A percentile compares a stretch with the other conserved stretches of the same genome.
phyloP scores from a whole-genome alignment of 2,329 filamentous ascomycete species.

The Cytospora piceae region DNA sequence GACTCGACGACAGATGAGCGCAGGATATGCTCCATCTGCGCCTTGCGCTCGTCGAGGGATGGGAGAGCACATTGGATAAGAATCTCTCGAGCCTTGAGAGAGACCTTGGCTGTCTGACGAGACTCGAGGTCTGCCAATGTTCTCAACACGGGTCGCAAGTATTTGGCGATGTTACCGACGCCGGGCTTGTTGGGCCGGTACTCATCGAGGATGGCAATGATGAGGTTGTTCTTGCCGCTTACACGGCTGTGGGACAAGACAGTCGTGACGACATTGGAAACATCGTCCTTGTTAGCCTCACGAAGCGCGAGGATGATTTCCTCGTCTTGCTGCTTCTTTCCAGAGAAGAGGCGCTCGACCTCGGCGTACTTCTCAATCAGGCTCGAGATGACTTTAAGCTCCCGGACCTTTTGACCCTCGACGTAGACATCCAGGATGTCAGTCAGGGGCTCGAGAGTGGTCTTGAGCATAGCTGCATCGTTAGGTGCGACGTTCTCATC shows the following conservation, averaged over 20 bases:
- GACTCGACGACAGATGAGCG: constrained; percentile 94
- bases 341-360: constrained; percentile 86
- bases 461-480: constrained; percentile 75
- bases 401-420: constrained; percentile 88
- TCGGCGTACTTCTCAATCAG: constrained; percentile 82
- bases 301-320: constrained; percentile 91
- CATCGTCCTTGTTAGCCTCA: constrained; percentile 95
- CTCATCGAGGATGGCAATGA: constrained; percentile 88
- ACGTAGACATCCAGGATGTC: constrained; percentile 79
- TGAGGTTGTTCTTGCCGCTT: constrained; percentile 88
- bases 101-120: constrained; percentile 86
- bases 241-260: constrained; percentile 94
- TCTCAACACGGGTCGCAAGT: constrained; percentile 80
- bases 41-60: constrained; percentile 89
- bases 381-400: constrained; percentile 78
- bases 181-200: constrained; percentile 95
- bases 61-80: constrained; percentile 97
- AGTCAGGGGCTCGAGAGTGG: constrained; percentile 74
- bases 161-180: constrained; percentile 84
- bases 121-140: constrained; percentile 91
- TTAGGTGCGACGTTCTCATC: constrained; percentile 77
- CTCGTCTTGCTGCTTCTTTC: constrained; percentile 83
- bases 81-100: constrained; percentile 94
- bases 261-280: constrained; percentile 79
- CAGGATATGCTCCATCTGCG: constrained; percentile 98